Evolutionary conservation across 2,329 filamentous ascomycete species (phyloP).

Genomic region (Dothiorella sarmentorum): DNA sequence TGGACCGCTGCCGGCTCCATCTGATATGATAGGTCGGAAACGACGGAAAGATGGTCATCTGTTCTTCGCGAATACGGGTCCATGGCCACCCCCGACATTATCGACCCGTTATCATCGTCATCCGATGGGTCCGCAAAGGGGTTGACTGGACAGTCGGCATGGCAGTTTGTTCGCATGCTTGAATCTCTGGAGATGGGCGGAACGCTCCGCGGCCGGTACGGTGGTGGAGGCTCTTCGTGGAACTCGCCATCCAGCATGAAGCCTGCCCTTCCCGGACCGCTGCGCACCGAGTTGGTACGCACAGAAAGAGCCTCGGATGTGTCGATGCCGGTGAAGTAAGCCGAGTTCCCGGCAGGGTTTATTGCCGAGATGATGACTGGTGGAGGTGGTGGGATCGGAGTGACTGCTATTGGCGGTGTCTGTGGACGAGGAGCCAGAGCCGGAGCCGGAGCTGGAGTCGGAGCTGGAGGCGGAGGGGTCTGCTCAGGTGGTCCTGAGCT

Average conservation of each 20-base stretch:
- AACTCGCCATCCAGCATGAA: slow-evolving; percentile 17
- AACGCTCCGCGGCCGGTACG: slow-evolving; percentile 14
- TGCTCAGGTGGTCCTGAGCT: no score
- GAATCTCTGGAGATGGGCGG: slow-evolving; percentile 9
- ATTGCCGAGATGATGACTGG: slow-evolving; percentile 16
- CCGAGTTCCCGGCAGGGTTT: not conserved
- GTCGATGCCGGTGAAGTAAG: slow-evolving; percentile 18
- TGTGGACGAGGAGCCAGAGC: not conserved
- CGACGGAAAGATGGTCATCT: slow-evolving; percentile 3
- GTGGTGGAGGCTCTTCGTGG: slow-evolving; percentile 17
- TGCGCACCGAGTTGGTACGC: slow-evolving; percentile 7
- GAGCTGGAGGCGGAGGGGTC: not conserved
- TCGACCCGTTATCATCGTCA: not conserved
- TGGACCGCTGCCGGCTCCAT: not conserved
- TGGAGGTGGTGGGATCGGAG: not conserved
- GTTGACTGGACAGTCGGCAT: slow-evolving; percentile 1
- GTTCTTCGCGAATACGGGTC: not conserved
- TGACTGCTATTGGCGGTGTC: not conserved
- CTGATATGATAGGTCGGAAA: slow-evolving; percentile 10
- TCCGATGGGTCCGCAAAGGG: slow-evolving; percentile 15
- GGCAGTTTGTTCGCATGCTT: slow-evolving; percentile 9
- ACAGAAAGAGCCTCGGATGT: slow-evolving; percentile 18
- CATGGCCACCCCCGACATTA: not conserved
- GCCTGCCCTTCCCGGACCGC: not conserved
- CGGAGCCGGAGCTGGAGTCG: not conserved